Evolutionary conservation across 495 filamentous ascomycete genomes (phyloP).

Genomic region (Penicillium paradoxum): DNA sequence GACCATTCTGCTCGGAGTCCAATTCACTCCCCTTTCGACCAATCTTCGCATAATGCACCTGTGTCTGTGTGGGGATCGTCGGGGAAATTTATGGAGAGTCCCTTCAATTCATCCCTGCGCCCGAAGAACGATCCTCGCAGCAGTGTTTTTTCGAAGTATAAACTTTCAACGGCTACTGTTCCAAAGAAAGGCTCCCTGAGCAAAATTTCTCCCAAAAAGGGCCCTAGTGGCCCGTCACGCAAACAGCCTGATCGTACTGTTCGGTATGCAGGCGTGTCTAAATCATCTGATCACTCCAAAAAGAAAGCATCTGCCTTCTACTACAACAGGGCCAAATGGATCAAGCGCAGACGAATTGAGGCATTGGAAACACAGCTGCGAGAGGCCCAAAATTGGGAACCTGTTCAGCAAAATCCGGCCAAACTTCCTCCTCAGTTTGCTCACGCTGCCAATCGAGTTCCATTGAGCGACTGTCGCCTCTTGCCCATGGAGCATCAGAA

Average conservation of each 20-base stretch:
- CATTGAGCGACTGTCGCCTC: conserved; percentile 19
- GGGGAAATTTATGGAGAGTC: neutral
- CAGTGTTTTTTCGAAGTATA: neutral
- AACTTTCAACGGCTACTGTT: neutral
- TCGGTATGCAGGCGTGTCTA: neutral
- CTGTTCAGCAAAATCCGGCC: neutral
- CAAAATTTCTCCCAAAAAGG: neutral
- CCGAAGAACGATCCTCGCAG: neutral
- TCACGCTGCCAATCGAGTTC: conserved; percentile 16
- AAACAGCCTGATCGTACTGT: neutral
- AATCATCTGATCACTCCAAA: neutral
- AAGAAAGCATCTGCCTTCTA: neutral
- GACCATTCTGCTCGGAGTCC: neutral
- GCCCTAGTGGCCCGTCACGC: neutral
- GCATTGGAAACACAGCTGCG: neutral
- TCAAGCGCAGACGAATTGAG: neutral
- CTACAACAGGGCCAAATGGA: neutral
- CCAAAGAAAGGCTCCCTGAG: neutral
- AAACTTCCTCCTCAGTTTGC: neutral
- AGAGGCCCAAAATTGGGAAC: neutral
- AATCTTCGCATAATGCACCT: neutral
- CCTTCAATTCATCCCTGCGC: neutral
- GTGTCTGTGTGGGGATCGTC: neutral
- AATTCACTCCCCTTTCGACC: neutral
- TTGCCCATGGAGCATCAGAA: conserved; percentile 5